Base-by-base conservation (phyloP, 2,329 filamentous ascomycete species). In the Trichoderma koningii region DNA sequence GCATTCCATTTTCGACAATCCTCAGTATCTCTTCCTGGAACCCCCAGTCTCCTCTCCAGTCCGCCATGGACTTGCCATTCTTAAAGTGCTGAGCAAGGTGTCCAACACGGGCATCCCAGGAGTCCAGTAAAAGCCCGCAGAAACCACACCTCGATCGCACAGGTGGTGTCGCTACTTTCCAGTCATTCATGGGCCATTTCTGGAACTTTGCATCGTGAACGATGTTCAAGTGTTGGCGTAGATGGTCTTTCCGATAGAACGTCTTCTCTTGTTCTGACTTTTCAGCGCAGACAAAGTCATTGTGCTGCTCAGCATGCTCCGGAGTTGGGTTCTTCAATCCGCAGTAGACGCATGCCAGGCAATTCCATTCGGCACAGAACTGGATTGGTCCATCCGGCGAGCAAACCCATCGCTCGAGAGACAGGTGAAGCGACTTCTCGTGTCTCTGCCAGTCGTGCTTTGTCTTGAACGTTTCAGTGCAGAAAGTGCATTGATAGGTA, bases 381-480 rank as follows among this genome's bases (percentile, higher is more conserved):
- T 63, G 60, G 0, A 65, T 69, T 2, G 75, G 71, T n/a, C 77
- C 77, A 0, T 59, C 15, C 2, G 78, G 79, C 1, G 76, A 74
- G 51, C 76, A 85, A 66, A 77, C 78, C 84, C 75, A 86, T 55
- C 70, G 76, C 71, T 76, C 79, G 0, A 81, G 81, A 6, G 77
- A 83, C 55, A 76, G 76, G 71, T 75, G 83, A 59, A 78, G 76
- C 59, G 79, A 77, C 48, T 78, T 79, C 64, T 86, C 83, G 66
- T 86, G 83, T 21, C 83, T 75, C 42, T 78, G 77, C 80, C 80
- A 82, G 23, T 80, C 79, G 56, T 81, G 76, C 15, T 80, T 81
- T 0, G 76, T 76, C 55, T 76, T 77, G 68, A 82, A 82, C 0
- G 77, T 77, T 51, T 82, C 79, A 0, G 78, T 79, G 62, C 80